phyloP scores from a whole-genome alignment of 192 early-diverging fungal genomes.

The Dispira simplex region DNA sequence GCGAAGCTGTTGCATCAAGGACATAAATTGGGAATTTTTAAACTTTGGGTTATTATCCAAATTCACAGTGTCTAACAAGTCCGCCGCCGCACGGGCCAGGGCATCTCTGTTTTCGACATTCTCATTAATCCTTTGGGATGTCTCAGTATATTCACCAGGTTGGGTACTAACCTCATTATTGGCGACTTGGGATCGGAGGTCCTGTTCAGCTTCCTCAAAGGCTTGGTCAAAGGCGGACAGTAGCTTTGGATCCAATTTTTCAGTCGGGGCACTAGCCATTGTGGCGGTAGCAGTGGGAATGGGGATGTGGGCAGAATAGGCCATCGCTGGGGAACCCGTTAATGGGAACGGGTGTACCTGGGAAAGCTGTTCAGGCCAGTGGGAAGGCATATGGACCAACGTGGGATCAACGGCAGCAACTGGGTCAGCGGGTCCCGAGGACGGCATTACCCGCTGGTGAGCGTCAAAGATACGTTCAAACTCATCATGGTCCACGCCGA shows the following conservation, averaged over 20 bases:
- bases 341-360: conserved; percentile 12
- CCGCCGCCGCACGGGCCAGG: conserved; percentile 58
- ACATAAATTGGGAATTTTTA: conserved; percentile 77
- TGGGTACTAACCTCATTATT: conserved; percentile 15
- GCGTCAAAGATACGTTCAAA: conserved; percentile 25
- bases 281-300: conserved; percentile 10
- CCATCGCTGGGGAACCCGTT: too few species aligned
- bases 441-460: conserved; percentile 12
- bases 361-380: conserved; percentile 35
- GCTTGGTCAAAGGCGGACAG: conserved; percentile 55
- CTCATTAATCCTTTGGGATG: conserved; percentile 24
- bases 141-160: conserved; percentile 14
- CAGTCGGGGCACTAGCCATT: conserved; percentile 11
- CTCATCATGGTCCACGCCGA: conserved; percentile 18
- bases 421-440: not conserved
- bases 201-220: conserved; percentile 36
- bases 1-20: conserved; percentile 82
- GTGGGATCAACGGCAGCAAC: conserved; percentile 9
- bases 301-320: not conserved
- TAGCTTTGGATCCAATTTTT: conserved; percentile 15
- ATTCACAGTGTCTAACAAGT: conserved; percentile 62
- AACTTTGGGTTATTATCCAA: conserved; percentile 84
- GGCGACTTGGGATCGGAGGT: conserved; percentile 18
- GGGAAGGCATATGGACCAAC: conserved; percentile 15
- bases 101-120: conserved; percentile 34